phyloP scores from a whole-genome alignment of 306 rosid genomes.

The Cicer cuneatum region DNA sequence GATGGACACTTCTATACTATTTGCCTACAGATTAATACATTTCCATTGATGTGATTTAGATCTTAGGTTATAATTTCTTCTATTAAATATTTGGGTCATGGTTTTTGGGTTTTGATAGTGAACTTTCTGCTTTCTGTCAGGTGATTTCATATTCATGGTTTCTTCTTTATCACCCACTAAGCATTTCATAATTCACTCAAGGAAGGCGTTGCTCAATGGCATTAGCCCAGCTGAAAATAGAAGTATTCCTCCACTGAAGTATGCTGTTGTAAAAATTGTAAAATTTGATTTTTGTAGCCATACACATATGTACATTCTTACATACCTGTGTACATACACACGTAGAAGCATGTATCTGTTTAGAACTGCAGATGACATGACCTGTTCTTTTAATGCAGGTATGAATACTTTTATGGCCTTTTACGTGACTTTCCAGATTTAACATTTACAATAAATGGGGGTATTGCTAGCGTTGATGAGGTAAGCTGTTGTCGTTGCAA shows the following conservation, averaged over 20 bases:
- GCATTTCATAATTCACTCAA: conserved; percentile 92
- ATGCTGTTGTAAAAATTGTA: conserved; percentile 42
- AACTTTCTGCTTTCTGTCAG: conserved; percentile 57
- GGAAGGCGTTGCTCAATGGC: conserved; percentile 96
- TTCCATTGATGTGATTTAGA: conserved; percentile 21
- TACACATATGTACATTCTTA: neutral
- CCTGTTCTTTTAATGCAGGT: conserved; percentile 56
- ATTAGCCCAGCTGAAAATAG: conserved; percentile 98
- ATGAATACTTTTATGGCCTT: conserved; percentile 88
- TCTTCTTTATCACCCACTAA: conserved; percentile 88
- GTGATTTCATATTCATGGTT: conserved; percentile 89
- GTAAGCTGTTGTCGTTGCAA: conserved; percentile 54
- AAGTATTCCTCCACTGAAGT: conserved; percentile 89
- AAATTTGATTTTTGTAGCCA: conserved; percentile 31
- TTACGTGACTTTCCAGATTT: conserved; percentile 94
- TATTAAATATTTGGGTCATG: conserved; percentile 2
- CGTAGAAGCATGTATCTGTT: neutral
- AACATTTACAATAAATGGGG: conserved; percentile 92
- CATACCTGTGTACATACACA: neutral
- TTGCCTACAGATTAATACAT: conserved; percentile 27
- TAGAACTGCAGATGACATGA: conserved; percentile 3
- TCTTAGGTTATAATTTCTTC: conserved; percentile 35
- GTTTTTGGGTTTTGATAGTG: conserved; percentile 37
- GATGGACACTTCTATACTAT: conserved; percentile 10
- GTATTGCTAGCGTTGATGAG: conserved; percentile 82